A percentile compares a stretch with the other conserved stretches of the same genome.
Conservation (phyloP, 2,329 filamentous ascomycete genomes). For the Tympanopsis confertula region DNA sequence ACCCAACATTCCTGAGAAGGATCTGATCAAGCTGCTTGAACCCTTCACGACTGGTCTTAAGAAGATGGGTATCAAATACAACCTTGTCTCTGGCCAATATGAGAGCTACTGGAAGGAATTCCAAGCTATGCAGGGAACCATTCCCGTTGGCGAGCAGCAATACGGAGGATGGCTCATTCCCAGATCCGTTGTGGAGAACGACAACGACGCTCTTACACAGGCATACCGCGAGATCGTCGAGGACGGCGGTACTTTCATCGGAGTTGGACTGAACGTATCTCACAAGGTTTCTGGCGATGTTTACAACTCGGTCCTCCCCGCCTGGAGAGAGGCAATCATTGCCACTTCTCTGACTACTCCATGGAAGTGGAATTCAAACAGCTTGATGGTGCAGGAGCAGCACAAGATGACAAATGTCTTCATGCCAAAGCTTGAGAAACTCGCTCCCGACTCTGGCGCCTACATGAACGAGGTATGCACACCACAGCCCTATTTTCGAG, state of each 20-base stretch:
- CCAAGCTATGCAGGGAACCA: slow-evolving; percentile 2
- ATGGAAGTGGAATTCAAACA: slow-evolving; percentile 13
- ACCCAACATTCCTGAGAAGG: slow-evolving; percentile 17
- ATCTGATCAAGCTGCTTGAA: slow-evolving; percentile 19
- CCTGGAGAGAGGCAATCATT: slow-evolving; percentile 14
- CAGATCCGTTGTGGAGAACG: slow-evolving; percentile 8
- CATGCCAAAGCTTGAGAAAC: slow-evolving; percentile 9
- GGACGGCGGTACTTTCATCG: slow-evolving; percentile 9
- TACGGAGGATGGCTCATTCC: slow-evolving; percentile 15
- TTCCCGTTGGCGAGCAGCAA: slow-evolving; percentile 10
- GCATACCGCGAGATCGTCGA: slow-evolving; percentile 10
- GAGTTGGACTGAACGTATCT: slow-evolving; percentile 12
- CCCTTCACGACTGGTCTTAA: slow-evolving; percentile 23
- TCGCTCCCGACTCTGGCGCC: slow-evolving; percentile 11
- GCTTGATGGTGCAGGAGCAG: slow-evolving; percentile 9
- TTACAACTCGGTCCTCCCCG: slow-evolving; percentile 16
- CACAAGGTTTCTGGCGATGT: slow-evolving; percentile 4
- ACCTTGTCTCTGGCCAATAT: slow-evolving; percentile 6
- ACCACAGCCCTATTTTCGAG: no score
- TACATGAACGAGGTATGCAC: slow-evolving; percentile 23
- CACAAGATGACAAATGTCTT: slow-evolving; percentile 11
- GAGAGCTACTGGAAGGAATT: slow-evolving; percentile 11
- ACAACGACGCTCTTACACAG: slow-evolving; percentile 3
- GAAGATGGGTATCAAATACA: slow-evolving; percentile 9
- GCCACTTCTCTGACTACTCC: slow-evolving; percentile 6